Conservation (phyloP, 2,329 filamentous ascomycete genomes). For the Cytospora piceae region DNA sequence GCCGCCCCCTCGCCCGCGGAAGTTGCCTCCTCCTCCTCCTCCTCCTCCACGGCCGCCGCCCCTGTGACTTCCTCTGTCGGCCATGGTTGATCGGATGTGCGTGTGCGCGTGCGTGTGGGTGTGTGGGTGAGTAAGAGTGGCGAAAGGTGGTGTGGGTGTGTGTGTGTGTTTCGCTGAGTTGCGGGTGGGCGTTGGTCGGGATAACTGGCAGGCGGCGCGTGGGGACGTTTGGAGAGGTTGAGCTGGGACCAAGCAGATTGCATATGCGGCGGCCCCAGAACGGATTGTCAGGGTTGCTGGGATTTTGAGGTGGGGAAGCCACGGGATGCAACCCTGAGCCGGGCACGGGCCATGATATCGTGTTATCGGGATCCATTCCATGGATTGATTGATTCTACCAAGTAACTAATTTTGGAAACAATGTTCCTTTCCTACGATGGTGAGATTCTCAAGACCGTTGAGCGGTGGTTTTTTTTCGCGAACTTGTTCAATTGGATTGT, state of each 20-base stretch:
- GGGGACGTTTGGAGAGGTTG: not conserved
- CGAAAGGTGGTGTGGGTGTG: not conserved
- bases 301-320: not conserved
- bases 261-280: not conserved
- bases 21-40: slow-evolving; percentile 45
- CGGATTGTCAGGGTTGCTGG: slow-evolving; percentile 4
- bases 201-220: not conserved
- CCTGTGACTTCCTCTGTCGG: slow-evolving; percentile 55
- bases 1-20: slow-evolving; percentile 49
- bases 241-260: not conserved
- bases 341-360: not conserved
- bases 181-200: not conserved
- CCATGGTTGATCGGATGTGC: slow-evolving; percentile 44
- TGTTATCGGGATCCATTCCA: no score
- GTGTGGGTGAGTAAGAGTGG: slow-evolving; percentile 1
- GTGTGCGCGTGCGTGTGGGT: slow-evolving; percentile 16
- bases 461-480: no score
- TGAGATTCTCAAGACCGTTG: no score
- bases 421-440: no score
- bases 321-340: slow-evolving; percentile 4
- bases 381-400: no score
- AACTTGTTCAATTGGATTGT: no score
- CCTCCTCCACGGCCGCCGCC: slow-evolving; percentile 51
- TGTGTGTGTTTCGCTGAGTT: not conserved
- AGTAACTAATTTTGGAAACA: no score